Base-by-base conservation (phyloP, 306 rosid genomes). In the Pachyrhizus erosus region DNA sequence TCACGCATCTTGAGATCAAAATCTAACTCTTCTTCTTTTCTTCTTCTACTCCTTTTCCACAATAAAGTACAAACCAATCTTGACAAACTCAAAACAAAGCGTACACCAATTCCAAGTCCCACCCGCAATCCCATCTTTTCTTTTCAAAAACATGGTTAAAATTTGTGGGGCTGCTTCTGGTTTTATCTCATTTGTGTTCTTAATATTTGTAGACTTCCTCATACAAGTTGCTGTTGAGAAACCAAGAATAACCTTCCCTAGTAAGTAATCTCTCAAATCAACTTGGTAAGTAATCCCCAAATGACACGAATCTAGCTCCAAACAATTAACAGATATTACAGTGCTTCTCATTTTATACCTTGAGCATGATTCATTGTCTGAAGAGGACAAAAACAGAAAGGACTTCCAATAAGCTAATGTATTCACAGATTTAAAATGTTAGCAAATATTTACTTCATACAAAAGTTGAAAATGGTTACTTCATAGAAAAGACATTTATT, bases 231-330 rank as follows among this genome's bases (percentile, higher is more conserved):
- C 88, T 0, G 87, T 87, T 0, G 91, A 75, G 79, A 88, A 88
- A 2, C 89, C 91, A 23, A 88, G n/a, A 20, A 72, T 49, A 66
- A 88, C 88, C 18, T 2, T 20, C 68, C 81, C 82, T 3, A 84
- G 87, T 24, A 85, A 73, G 26, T 45, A 18, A 29, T 82, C 75
- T 65, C 88, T 82, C 73, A 88, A 24, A 64, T 82, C 73, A 70
- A 85, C 82, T 20, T 65, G 55, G 48, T 70, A 26, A n/a, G n/a
- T n/a, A 84, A 81, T 79, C 60, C 79, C 79, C 76, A 77, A 62
- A 86, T 54, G 77, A 84, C 66, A 76, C 57, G 87, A 83, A 78
- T 84, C 84, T 78, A 76, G 78, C 81, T 89, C 80, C 72, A 80
- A 73, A 82, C 43, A 34, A 82, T 80, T 84, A 55, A 67, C 76